Percentiles rank a stretch among this genome's conserved stretches.
Evolutionary conservation across 2,329 filamentous ascomycete species (phyloP).

Genomic region (Cercospora sp.): DNA sequence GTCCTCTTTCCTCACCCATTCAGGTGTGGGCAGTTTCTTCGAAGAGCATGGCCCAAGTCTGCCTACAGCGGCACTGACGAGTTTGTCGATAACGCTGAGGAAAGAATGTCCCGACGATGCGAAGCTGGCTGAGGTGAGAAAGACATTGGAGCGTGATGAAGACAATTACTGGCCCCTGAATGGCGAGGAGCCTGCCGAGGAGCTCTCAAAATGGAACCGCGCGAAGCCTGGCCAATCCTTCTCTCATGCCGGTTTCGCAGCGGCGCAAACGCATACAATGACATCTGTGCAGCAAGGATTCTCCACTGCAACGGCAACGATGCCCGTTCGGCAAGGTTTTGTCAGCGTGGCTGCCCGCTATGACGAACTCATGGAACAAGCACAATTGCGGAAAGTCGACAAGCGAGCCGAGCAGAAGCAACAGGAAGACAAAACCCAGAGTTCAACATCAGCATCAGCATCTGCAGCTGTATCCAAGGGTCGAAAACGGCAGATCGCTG

Average conservation of each 20-base stretch:
- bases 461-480: constrained; percentile 33
- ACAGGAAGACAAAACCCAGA: constrained; percentile 9
- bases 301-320: constrained; percentile 34
- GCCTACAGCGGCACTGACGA: constrained; percentile 60
- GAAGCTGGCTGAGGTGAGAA: constrained; percentile 53
- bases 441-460: background rate
- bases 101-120: constrained; percentile 60
- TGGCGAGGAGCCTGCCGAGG: constrained; percentile 51
- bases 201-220: constrained; percentile 42
- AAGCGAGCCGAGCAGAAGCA: constrained; percentile 30
- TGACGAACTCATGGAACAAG: constrained; percentile 43
- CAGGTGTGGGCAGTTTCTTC: constrained; percentile 54
- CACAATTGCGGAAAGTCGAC: constrained; percentile 32
- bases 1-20: constrained; percentile 69
- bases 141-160: constrained; percentile 56
- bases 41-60: constrained; percentile 69
- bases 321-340: constrained; percentile 34
- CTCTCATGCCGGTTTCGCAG: constrained; percentile 20
- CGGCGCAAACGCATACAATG: constrained; percentile 21
- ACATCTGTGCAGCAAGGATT: constrained; percentile 34
- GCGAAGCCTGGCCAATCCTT: constrained; percentile 14
- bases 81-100: constrained; percentile 70
- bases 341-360: constrained; percentile 43
- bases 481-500: constrained; percentile 45
- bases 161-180: constrained; percentile 70